Base-by-base conservation (phyloP, 352 stramenopile genomes). In the Thraustotheca clavata region DNA sequence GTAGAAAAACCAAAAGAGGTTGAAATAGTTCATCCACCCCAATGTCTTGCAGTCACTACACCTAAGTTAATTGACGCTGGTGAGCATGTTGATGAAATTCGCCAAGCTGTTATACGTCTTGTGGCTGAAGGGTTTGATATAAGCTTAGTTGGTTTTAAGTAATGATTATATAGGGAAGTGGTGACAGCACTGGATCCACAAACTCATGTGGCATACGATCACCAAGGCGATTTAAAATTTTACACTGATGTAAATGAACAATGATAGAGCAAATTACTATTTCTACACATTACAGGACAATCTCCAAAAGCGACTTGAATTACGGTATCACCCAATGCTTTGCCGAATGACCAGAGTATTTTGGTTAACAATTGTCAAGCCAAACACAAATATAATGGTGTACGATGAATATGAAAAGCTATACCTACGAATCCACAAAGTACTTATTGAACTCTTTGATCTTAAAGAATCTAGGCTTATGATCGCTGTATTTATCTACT, bases 391-490 rank as follows among this genome's bases (percentile, higher is more conserved):
- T 7, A 67, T 59, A 0, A 59, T 92, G 40, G 67, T 39, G 20
- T 90, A 80, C 55, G 27, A 49, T 3, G 74, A 82, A 33, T 92
- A 90, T 62, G 74, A 89, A 47, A 72, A 57, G 7, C 88, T 79
- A 59, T 89, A 90, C 76, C 40, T 92, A 41, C 80, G 79, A 1
- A 67, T 92, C 9, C 83, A 92, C 50, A 79, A 80, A 6, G 73
- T 92, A 29, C 87, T 92, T 39, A 65, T 92, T 2, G 80, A 82
- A 1, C 76, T 90, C 32, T 90, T 92, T 40, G 74, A 90, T 27
- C n/a, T 88, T 16, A 60, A 24, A 3, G 74, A 75, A 24, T 92
- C 83, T 0, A 85, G 77, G 36, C 83, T 92, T 50, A 62, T 71
- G 29, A 67, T 67, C 18, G 49, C 24, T 33, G 49, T 35, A 43